Evolutionary conservation across 164 flowering plant genomes (phyloP).

Genomic region (Umbilicus rupestris): DNA sequence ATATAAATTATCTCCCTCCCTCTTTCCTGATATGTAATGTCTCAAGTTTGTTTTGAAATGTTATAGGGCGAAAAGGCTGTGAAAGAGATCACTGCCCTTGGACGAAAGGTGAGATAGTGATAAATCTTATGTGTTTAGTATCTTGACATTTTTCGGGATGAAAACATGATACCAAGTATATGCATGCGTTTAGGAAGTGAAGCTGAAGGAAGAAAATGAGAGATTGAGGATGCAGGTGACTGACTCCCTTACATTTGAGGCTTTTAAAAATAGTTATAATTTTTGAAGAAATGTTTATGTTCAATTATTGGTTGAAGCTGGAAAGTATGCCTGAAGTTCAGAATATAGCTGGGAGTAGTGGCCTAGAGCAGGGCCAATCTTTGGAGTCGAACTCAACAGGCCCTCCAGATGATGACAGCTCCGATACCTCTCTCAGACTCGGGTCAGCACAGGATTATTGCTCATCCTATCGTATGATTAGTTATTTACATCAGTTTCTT

Average conservation of each 20-base stretch:
- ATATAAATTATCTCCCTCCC: neutral
- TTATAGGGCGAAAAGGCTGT: slow-evolving; percentile 18
- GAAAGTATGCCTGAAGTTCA: slow-evolving; percentile 6
- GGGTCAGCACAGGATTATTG: neutral
- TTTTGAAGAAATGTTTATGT: neutral
- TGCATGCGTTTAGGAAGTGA: slow-evolving; percentile 11
- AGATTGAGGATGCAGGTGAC: slow-evolving; percentile 16
- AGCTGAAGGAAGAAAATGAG: slow-evolving; percentile 20
- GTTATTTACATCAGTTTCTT: neutral
- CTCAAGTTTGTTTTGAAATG: neutral
- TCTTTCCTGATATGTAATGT: neutral
- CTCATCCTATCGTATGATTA: neutral
- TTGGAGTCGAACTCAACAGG: slow-evolving; percentile 5
- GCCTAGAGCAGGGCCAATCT: neutral
- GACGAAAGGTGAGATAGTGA: slow-evolving; percentile 17
- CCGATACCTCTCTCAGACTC: neutral
- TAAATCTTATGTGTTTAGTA: neutral
- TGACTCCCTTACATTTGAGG: neutral
- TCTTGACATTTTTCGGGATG: neutral
- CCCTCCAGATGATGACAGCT: slow-evolving; percentile 5
- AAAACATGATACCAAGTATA: neutral
- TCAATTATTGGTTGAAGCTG: neutral
- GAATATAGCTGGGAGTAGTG: neutral
- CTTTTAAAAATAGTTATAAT: neutral
- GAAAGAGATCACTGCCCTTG: slow-evolving; percentile 19